Base-by-base conservation (phyloP, 345 rosid genomes). In the Abelmoschus esculentus region DNA sequence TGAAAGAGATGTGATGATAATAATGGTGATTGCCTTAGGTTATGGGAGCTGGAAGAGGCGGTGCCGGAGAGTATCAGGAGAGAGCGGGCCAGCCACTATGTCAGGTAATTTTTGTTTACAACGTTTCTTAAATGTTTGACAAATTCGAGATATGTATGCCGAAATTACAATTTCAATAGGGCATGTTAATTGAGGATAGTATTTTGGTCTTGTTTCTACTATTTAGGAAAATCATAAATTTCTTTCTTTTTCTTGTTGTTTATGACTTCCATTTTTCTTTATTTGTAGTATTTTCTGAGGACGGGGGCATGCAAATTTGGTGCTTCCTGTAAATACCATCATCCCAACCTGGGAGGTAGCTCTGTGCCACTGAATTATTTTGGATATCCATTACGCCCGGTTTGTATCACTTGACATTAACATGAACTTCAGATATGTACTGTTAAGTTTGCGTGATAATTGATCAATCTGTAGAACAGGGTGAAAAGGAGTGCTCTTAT, bases 251-350 rank as follows among this genome's bases (percentile, higher is more conserved):
- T 28, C n/a, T 5, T 68, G 60, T 53, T 68, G 68, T 31, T 68
- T 32, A 17, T 28, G 53, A 17, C 31, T 67, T 62, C 15, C 57
- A 3, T 47, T 28, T 63, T 34, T 50, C 19, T 22, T 80, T 69
- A 22, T 74, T 42, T 80, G 71, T 91, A 95, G 99, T 89, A 87
- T 78, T 95, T 76, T 71, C 76, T 90, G 96, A 79, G 90, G 83
- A 91, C 93, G 1, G 99, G 97, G 60, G 81, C 87, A 9, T 95
- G 98, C 73, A 95, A 89, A 81, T 95, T 89, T 71, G 99, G 98
- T 71, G 86, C 87, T 70, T 88, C 98, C 54, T 95, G 99, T 78
- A 95, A 91, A 81, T 91, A 85, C 79, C 89, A 89, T 76, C 99
- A 95, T 76, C 98, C 98, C 28, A 87, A 82, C 78, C 93, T 80